Evolutionary conservation across 345 rosid genomes (phyloP).

Genomic region (Eucalyptus sp.): DNA sequence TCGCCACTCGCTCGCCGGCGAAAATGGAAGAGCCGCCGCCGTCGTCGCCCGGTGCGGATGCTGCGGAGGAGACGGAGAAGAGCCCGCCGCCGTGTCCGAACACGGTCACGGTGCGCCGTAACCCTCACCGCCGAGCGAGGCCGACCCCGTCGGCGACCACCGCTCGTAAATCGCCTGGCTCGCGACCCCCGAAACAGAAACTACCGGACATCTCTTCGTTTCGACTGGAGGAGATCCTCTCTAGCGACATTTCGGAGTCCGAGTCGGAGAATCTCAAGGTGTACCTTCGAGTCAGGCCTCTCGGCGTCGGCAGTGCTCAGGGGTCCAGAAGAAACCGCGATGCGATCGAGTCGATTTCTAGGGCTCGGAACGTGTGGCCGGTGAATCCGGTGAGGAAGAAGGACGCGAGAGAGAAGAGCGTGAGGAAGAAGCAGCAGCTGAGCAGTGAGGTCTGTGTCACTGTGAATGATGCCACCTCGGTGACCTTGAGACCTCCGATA

Average conservation of each 20-base stretch:
- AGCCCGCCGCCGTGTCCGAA: conserved; percentile 34
- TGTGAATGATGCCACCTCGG: conserved; percentile 41
- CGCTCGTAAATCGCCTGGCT: not conserved
- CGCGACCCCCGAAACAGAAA: not conserved
- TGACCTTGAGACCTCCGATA: conserved; percentile 49
- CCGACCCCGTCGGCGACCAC: conserved; percentile 27
- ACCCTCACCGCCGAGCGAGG: conserved; percentile 71
- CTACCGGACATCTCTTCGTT: conserved; percentile 33
- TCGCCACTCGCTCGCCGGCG: not conserved
- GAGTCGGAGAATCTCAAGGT: conserved; percentile 44
- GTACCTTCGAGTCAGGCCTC: conserved; percentile 55
- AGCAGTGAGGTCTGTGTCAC: conserved; percentile 24
- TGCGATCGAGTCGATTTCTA: not conserved
- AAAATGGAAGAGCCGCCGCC: not conserved
- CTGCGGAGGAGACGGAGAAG: not conserved
- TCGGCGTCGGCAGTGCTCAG: not conserved
- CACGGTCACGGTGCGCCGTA: conserved; percentile 55
- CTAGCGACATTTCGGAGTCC: conserved; percentile 12
- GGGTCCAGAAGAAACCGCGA: not conserved
- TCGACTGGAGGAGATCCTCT: conserved; percentile 55
- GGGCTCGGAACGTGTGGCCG: not conserved
- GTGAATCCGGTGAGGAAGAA: conserved; percentile 32
- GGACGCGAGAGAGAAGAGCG: conserved; percentile 1
- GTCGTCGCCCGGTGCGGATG: not conserved
- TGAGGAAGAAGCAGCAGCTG: conserved; percentile 1